phyloP scores from a whole-genome alignment of 2,329 filamentous ascomycete species.

The Xylariales sp. region DNA sequence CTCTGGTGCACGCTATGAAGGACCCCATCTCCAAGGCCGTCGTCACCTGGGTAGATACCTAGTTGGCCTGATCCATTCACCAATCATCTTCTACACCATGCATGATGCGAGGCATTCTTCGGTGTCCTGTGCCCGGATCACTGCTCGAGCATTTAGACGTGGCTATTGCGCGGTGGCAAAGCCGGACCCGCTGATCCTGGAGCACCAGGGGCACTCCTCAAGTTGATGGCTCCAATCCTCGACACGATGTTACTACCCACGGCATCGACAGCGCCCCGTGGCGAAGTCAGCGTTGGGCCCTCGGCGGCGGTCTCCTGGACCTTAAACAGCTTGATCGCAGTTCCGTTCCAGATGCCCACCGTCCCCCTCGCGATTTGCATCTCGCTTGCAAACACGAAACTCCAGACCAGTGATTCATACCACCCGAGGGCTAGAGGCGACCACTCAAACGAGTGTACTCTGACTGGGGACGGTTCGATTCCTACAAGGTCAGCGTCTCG shows the following conservation, averaged over 20 bases:
- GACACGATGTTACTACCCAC: constrained; percentile 87
- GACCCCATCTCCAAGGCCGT: no score
- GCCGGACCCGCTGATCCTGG: not conserved
- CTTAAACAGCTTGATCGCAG: constrained; percentile 79
- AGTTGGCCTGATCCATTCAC: no score
- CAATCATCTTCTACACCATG: no score
- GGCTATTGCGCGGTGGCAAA: not conserved
- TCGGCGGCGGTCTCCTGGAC: constrained; percentile 80
- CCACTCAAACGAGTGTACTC: constrained; percentile 92
- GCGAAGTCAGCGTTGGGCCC: constrained; percentile 76
- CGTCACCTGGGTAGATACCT: no score
- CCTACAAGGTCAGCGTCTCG: constrained; percentile 59
- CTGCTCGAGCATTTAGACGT: no score
- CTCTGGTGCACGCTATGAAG: no score
- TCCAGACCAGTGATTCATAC: constrained; percentile 95
- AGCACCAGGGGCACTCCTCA: constrained; percentile 44
- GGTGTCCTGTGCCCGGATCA: no score
- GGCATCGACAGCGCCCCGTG: constrained; percentile 86
- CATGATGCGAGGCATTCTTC: no score
- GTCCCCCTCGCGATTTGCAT: constrained; percentile 83
- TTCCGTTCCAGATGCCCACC: constrained; percentile 92
- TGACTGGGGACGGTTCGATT: constrained; percentile 68
- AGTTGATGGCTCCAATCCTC: constrained; percentile 75
- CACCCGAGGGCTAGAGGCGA: constrained; percentile 83
- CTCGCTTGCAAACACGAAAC: constrained; percentile 85